Evolutionary conservation across 2,329 filamentous ascomycete species (phyloP).

Genomic region (Elsinoe fawcettii): DNA sequence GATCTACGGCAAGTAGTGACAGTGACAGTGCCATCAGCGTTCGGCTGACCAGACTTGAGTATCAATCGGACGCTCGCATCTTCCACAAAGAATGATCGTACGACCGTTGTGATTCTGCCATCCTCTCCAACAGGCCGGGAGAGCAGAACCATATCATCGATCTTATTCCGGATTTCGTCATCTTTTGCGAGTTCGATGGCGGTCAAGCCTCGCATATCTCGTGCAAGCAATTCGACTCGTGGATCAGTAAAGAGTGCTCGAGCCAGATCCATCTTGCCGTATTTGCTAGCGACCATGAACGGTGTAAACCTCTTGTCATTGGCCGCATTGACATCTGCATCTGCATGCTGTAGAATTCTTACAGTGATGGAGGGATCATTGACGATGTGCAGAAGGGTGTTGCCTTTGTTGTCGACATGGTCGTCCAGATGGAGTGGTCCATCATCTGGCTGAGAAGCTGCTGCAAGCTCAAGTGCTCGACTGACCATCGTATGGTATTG

Average conservation of each 20-base stretch:
- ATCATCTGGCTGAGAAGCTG: conserved; percentile 65
- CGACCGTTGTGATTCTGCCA: conserved; percentile 81
- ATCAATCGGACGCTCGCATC: conserved; percentile 89
- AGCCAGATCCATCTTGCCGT: conserved; percentile 89
- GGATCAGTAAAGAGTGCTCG: conserved; percentile 79
- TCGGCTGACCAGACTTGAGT: conserved; percentile 85
- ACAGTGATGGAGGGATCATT: conserved; percentile 72
- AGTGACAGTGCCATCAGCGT: conserved; percentile 73
- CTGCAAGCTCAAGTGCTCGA: conserved; percentile 67
- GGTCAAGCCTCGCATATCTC: conserved; percentile 79
- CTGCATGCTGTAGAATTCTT: conserved; percentile 71
- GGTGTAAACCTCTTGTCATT: conserved; percentile 95
- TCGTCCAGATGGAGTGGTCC: conserved; percentile 82
- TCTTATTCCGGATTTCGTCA: conserved; percentile 91
- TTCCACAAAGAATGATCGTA: conserved; percentile 93
- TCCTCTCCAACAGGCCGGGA: conserved; percentile 64
- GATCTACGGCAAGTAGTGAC: conserved; percentile 91
- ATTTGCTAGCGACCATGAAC: conserved; percentile 97
- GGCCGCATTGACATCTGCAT: conserved; percentile 90
- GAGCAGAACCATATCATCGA: conserved; percentile 86
- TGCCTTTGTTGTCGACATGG: conserved; percentile 86
- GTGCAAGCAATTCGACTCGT: conserved; percentile 74
- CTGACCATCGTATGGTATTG: conserved; percentile 84
- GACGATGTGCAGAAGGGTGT: conserved; percentile 91
- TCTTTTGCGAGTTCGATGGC: conserved; percentile 96